Base-by-base conservation (phyloP, 768 basidiomycete species). In the Mrakia gelida region DNA sequence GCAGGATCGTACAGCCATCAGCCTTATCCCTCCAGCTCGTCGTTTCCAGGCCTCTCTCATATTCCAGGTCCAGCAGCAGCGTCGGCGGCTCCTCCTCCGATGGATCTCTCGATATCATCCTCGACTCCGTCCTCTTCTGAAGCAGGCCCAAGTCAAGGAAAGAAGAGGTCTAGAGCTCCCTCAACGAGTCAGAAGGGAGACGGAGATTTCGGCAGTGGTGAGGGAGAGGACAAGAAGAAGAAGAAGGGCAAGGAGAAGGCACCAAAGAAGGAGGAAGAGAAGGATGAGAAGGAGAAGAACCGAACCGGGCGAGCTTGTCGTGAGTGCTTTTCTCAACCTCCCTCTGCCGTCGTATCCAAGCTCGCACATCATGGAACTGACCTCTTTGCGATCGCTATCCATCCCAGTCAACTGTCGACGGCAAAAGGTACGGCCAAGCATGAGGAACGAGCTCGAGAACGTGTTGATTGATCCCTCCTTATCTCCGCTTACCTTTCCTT, bases 51-150 rank as follows among this genome's bases (percentile, higher is more conserved):
- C 28, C 59, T 18, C n/a, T 59, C 59, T 26, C 59, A 59, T 59
- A 26, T 28, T 26, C 59, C 23, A 26, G 9, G 10, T 59, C 63
- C 30, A 30, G 30, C 63, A 32, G 9, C 61, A 30, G n/a, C 62
- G 21, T 32, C 63, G 16, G 63, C 63, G 30, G 28, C 34, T 65
- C 28, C 63, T 63, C 26, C 62, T 15, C 32, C 63, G 63, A 34
- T 65, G 63, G 30, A 65, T 59, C 59, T 59, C n/a, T 59, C 59
- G 23, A 3, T 54, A 5, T 21, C 61, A 1, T 38, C 63, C 8
- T 15, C 63, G 61, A 62, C 61, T n/a, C 61, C 61, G n/a, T 62
- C 61, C 61, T 62, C 61, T 10, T 28, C 61, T 32, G 61, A 62
- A 32, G 61, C 63, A 1, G 28, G 28, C 5, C 63, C 63, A 15